Base-by-base conservation (phyloP, 495 filamentous ascomycete species). In the Penicillium cosmopolitanum region DNA sequence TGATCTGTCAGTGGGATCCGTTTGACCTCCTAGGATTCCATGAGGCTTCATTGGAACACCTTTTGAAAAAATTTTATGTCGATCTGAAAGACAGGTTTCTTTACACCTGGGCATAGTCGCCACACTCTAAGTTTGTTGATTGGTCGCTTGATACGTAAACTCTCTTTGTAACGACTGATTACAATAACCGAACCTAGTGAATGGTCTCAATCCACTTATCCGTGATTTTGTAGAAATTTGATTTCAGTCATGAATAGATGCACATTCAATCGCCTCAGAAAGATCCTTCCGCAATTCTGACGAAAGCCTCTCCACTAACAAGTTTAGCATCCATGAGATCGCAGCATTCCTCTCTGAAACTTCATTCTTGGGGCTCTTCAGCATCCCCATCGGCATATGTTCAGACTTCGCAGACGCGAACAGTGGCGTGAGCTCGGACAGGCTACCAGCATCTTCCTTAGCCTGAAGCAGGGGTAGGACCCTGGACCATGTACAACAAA, bases 241-340 rank as follows among this genome's bases (percentile, higher is more conserved):
- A 21, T 31, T 31, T 31, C 2, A 31, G 19, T 6, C 44, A 25
- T 3, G 21, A 15, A 48, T 21, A 15, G n/a, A 40, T 50, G 47
- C 21, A n/a, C 15, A 23, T 50, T 50, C 15, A 50, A 50, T n/a
- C 18, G 21, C 23, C 55, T 57, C 46, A 36, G 35, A 53, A 33
- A 58, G 36, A 25, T 58, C 56, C n/a, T 58, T 21, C 18, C 50
- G n/a, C 13, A 58, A 44, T 23, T 58, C 48, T 5, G 38, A 51
- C 23, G 23, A 52, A 36, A 58, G 56, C 50, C 35, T 58, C 13
- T 53, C 56, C 21, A 58, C 48, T 21, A 58, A 33, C 28, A 58
- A 5, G 5, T 10, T 46, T 19, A 58, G 15, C 40, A 58, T 53
- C 56, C 48, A 58, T 53, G 40, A 53, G 25, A 58, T 58, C 28